Evolutionary conservation across 345 rosid genomes (phyloP), one percentile per base, ranked within the genome.

Genomic region (Jatropha curcas): DNA sequence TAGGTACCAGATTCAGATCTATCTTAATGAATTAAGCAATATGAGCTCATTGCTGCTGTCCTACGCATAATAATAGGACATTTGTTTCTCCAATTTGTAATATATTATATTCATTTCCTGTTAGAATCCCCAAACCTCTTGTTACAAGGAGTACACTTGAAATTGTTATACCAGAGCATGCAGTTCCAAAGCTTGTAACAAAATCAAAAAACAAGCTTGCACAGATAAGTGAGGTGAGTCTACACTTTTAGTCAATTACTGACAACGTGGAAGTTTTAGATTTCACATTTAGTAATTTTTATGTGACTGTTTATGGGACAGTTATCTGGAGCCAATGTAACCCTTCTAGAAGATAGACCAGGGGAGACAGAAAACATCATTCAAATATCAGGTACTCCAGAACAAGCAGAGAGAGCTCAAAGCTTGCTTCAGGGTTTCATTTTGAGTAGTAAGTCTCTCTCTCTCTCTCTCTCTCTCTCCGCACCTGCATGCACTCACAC

Each of bases 381-480:
- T 73, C 86, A 85, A 81, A 88, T 96, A 76, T 91, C 97, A 17
- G 99, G 99, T 66, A 93, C 98, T 56, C 97, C 96, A 0, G 98
- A 96, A 76, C 98, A 96, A 81, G 93, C 86, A 16, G 99, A 91
- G 83, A 87, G 92, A 84, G 99, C 98, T 33, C 98, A 96, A 81
- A 93, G 97, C 82, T 81, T 96, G 81, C 97, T 96, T 79, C 98
- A 96, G 79, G 98, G 98, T 82, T 93, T 93, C 74, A 90, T 96
- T 63, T 84, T 96, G 84, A 96, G 98, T 84, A 90, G 98, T 96
- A 82, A 90, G 91, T 78, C 61, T 78, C 65, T 67, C 13, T 50
- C 31, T 30, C 30, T 50, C n/a, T n/a, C n/a, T 37, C 33, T 59
- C 34, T 1, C 10, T 34, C 16, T 55, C 30, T 53, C 7, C 12